Evolutionary conservation across 306 rosid genomes (phyloP).

Genomic region (Quercus bicolor): DNA sequence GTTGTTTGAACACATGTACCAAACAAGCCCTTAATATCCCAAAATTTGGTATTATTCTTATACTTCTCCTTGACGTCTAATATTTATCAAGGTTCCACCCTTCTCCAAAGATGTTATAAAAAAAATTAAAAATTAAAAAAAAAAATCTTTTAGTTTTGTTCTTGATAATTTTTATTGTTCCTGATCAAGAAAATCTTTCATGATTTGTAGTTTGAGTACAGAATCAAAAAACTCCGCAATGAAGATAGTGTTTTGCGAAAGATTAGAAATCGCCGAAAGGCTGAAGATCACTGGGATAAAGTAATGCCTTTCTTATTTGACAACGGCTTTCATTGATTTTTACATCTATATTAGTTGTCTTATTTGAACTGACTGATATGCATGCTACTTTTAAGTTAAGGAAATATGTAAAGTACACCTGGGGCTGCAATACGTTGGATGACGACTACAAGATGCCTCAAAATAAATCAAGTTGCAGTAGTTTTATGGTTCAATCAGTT

Average conservation of each 20-base stretch:
- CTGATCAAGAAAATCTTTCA: background rate
- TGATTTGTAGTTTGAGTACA: slow-evolving; percentile 65
- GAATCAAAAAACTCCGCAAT: slow-evolving; percentile 76
- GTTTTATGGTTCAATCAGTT: slow-evolving; percentile 37
- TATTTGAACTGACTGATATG: slow-evolving; percentile 21
- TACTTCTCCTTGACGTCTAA: background rate
- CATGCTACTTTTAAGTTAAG: slow-evolving; percentile 56
- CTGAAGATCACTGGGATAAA: slow-evolving; percentile 84
- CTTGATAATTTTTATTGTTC: background rate
- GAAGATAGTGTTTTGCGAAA: slow-evolving; percentile 68
- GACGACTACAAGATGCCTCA: slow-evolving; percentile 25
- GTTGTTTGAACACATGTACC: too few species aligned
- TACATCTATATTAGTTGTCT: slow-evolving; percentile 3
- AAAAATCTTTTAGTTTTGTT: background rate
- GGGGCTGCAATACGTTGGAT: slow-evolving; percentile 49
- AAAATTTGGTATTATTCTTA: background rate
- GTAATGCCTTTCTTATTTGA: slow-evolving; percentile 41
- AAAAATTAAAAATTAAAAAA: too few species aligned
- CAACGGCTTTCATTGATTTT: slow-evolving; percentile 7
- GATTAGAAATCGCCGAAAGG: slow-evolving; percentile 73
- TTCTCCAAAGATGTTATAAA: background rate
- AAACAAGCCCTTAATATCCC: background rate
- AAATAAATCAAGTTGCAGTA: slow-evolving; percentile 42
- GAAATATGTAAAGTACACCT: slow-evolving; percentile 88
- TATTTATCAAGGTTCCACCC: background rate